Percentiles rank a stretch among this genome's conserved stretches.
phyloP scores from a whole-genome alignment of 805 yeast genomes.

The Zygosaccharomyces lentus region DNA sequence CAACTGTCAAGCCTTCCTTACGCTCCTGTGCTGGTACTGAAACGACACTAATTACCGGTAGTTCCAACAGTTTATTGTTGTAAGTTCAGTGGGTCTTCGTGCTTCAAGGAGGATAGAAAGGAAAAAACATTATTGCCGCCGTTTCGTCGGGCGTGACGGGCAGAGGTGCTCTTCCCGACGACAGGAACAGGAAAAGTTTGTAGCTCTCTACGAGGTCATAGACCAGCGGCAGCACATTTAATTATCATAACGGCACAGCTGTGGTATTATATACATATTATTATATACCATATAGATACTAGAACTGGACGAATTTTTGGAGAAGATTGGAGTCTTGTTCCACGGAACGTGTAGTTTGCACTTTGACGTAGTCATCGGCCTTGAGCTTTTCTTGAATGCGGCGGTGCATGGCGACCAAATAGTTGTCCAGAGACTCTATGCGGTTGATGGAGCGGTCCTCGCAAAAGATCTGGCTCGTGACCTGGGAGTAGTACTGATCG shows the following conservation, averaged over 20 bases:
- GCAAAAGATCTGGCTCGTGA: constrained; percentile 53
- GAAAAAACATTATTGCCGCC: constrained; percentile 5
- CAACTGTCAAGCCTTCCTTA: not conserved
- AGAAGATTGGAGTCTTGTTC: constrained; percentile 20
- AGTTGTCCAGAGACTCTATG: constrained; percentile 59
- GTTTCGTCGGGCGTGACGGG: not conserved
- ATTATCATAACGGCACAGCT: too few species aligned
- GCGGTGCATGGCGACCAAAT: constrained; percentile 62
- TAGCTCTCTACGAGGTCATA: not conserved
- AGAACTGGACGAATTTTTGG: constrained; percentile 35
- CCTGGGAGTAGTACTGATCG: constrained; percentile 29
- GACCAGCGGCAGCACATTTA: too few species aligned
- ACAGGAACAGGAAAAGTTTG: too few species aligned
- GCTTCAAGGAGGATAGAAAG: not conserved
- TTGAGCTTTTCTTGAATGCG: constrained; percentile 51
- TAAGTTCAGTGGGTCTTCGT: not conserved
- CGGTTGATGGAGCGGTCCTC: constrained; percentile 66
- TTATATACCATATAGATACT: not conserved
- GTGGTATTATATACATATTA: not conserved
- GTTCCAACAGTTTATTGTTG: not conserved
- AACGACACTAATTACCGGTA: not conserved
- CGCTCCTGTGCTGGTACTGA: not conserved
- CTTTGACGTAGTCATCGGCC: constrained; percentile 38
- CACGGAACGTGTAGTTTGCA: constrained; percentile 8
- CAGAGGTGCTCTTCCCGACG: not conserved